phyloP scores from a whole-genome alignment of 2,329 filamentous ascomycete genomes.

The Venturia carpophila region DNA sequence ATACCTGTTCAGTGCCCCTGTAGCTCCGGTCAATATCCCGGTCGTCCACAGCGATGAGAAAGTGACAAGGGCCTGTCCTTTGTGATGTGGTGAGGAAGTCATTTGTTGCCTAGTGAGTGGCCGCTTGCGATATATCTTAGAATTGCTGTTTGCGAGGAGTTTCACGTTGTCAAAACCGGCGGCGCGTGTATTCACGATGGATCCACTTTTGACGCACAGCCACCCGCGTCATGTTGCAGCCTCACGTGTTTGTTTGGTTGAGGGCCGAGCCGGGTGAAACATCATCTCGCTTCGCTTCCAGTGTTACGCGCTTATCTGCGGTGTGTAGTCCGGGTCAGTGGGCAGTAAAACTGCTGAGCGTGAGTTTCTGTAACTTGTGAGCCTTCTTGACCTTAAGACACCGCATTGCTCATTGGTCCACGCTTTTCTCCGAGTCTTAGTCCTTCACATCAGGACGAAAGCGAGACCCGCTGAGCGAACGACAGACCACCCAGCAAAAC shows the following conservation, averaged over 20 bases:
- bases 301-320: background rate
- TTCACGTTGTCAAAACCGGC: background rate
- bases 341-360: background rate
- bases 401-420: too few relatives aligned
- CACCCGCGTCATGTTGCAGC: background rate
- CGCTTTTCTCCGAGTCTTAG: too few relatives aligned
- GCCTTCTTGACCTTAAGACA: too few relatives aligned
- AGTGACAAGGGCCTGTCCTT: background rate
- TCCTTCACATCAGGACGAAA: too few relatives aligned
- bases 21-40: background rate
- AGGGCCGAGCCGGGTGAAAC: background rate
- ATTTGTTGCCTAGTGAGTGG: background rate
- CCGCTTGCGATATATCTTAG: background rate
- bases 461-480: too few relatives aligned
- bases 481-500: too few relatives aligned
- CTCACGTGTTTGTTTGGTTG: background rate
- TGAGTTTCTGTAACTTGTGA: constrained; percentile 22
- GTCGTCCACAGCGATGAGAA: background rate
- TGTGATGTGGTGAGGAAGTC: background rate
- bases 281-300: background rate
- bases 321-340: background rate
- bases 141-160: background rate
- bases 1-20: background rate
- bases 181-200: background rate
- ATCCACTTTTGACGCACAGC: background rate